Evolutionary conservation across 2,329 filamentous ascomycete genomes (phyloP), one percentile per base, ranked within the genome.

Genomic region (Monosporascus sp.): DNA sequence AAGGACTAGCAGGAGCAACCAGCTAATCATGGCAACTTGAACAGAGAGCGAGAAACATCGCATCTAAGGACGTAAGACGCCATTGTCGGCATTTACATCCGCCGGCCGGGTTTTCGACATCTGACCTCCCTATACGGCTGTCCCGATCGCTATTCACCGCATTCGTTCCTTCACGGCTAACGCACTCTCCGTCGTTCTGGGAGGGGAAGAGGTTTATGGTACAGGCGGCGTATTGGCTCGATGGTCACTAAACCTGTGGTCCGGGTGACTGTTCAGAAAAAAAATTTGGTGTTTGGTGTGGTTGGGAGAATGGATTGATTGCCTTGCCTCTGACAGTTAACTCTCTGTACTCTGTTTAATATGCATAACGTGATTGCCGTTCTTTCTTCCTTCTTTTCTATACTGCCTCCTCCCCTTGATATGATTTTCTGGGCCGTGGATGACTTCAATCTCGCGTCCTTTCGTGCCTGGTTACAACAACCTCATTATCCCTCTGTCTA

Each of bases 1-100:
- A 60, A 52, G 61, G 52, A 59, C 53, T 25, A 41, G 44, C 65
- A 45, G 43, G 25, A 27, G 11, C 25, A 27, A 8, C 43, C n/a
- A 46, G 59, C 64, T 65, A 66, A 66, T 58, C 47, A 58, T 57
- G 47, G 56, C 52, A 48, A 52, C 58, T 50, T 56, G 44, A 58
- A 55, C 57, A 66, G 64, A 66, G 55, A 66, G 63, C 54, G 64
- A 66, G 53, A 66, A 66, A 52, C 64, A 66, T 53, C 64, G 64
- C 22, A 66, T 66, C 52, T 66, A 61, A 60, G 45, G 52, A 55
- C 41, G 50, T 47, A 52, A 51, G 55, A 49, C 55, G 52, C 52
- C 54, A 54, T 53, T 52, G 61, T 52, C 52, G 49, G 49, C 58
- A 50, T 50, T 55, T 53, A 50, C 52, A 50, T 49, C 48, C 47